A percentile compares a stretch with the other conserved stretches of the same genome.
Conservation (phyloP, 805 yeast species). For the Wickerhamomyces sydowiorum region DNA sequence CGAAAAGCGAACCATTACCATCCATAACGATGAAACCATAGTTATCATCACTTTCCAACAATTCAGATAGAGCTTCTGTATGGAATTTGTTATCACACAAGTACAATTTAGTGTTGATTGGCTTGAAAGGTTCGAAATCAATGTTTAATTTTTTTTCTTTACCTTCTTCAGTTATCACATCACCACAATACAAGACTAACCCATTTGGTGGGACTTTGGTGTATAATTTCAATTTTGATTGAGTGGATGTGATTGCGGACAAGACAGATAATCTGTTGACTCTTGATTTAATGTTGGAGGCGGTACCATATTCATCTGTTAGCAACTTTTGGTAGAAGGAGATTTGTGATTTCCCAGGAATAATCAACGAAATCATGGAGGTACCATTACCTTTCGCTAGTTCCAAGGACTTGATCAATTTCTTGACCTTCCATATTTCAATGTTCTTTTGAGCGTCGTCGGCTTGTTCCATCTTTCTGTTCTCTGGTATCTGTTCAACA, state of each 20-base stretch:
- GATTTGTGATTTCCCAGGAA: constrained; percentile 94
- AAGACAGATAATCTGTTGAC: constrained; percentile 93
- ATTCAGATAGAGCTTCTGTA: constrained; percentile 92
- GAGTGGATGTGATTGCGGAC: constrained; percentile 97
- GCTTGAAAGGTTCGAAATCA: constrained; percentile 98
- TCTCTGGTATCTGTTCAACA: not conserved
- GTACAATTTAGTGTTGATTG: constrained; percentile 94
- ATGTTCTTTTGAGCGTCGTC: constrained; percentile 90
- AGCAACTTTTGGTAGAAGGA: constrained; percentile 83
- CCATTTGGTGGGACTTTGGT: constrained; percentile 91
- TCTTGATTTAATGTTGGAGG: constrained; percentile 95
- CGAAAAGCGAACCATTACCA: constrained; percentile 97
- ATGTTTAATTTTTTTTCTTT: constrained; percentile 95
- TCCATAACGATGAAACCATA: constrained; percentile 99
- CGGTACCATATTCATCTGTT: constrained; percentile 98
- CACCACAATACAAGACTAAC: constrained; percentile 96
- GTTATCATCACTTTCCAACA: constrained; percentile 90
- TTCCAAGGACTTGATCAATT: constrained; percentile 82
- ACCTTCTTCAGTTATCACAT: constrained; percentile 93
- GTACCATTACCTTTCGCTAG: constrained; percentile 98
- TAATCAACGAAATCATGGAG: constrained; percentile 94
- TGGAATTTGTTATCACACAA: constrained; percentile 98
- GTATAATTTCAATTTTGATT: constrained; percentile 90
- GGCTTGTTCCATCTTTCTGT: constrained; percentile 31
- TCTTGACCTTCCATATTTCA: constrained; percentile 98